These are phyloP conservation scores for Phalaenopsis equestris DNA, from an alignment of 106 monocot species.

Conservation along the genomic window DNA sequence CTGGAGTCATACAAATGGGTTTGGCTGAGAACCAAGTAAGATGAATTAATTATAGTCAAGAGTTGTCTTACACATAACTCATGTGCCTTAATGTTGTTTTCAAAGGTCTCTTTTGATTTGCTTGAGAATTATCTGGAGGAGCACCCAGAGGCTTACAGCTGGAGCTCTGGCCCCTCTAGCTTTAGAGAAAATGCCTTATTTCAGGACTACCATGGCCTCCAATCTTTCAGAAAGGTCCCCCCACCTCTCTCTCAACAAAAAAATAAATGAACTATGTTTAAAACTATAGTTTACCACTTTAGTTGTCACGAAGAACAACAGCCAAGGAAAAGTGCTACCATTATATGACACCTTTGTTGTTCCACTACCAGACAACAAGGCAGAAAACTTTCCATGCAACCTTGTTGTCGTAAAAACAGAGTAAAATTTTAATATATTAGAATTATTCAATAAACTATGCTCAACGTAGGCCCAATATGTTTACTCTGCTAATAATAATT, in stretches of 20 bases:
- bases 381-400: no score
- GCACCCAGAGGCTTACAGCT: conserved; percentile 36
- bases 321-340: not conserved
- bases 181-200: conserved; percentile 69
- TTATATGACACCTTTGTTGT: no score
- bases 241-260: not conserved
- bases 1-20: conserved; percentile 70
- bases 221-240: conserved; percentile 19
- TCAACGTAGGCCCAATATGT: not conserved
- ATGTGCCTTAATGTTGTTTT: not conserved
- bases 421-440: not conserved
- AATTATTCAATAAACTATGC: not conserved
- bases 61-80: not conserved
- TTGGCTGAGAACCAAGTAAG: conserved; percentile 63
- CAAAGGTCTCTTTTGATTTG: conserved; percentile 38
- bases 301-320: not conserved
- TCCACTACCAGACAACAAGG: no score
- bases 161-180: conserved; percentile 18
- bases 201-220: conserved; percentile 64
- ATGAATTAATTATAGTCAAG: not conserved
- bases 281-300: not conserved
- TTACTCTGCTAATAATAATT: not conserved
- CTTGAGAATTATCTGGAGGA: conserved; percentile 42
- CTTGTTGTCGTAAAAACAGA: not conserved
- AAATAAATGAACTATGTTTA: not conserved